Percentiles rank a stretch among this genome's conserved stretches.
These are phyloP conservation scores for Flaveria linearis DNA, from an alignment of 129 eudicot genomes.

Conservation along the genomic window DNA sequence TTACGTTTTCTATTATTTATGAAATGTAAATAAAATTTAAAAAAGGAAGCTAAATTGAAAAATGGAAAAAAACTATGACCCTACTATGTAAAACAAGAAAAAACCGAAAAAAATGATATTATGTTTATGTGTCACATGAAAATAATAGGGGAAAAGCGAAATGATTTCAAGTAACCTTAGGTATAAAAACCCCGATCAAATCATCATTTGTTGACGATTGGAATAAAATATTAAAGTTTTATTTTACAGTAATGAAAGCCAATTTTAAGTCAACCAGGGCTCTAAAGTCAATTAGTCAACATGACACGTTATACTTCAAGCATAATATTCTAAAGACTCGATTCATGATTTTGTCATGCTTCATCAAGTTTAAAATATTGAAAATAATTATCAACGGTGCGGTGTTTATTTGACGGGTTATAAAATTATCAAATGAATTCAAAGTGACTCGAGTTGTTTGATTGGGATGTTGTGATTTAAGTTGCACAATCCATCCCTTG, in stretches of 20 bases:
- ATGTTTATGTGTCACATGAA: too few relatives aligned
- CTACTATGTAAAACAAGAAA: too few relatives aligned
- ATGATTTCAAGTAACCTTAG: too few relatives aligned
- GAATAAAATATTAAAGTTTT: neutral
- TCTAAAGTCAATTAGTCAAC: constrained; percentile 18
- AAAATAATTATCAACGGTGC: neutral
- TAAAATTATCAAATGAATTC: neutral
- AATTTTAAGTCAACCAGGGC: constrained; percentile 22
- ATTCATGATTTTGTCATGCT: constrained; percentile 13
- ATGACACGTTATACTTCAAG: neutral
- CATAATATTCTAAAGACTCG: neutral
- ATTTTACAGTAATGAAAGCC: neutral
- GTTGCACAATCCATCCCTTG: neutral
- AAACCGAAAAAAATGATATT: too few relatives aligned
- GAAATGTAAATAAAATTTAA: too few relatives aligned
- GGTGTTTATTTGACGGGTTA: constrained; percentile 4
- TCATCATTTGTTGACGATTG: too few relatives aligned
- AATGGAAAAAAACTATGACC: too few relatives aligned
- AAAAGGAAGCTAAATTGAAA: too few relatives aligned
- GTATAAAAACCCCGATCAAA: too few relatives aligned
- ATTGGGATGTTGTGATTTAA: neutral
- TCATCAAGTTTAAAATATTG: neutral
- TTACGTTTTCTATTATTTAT: too few relatives aligned
- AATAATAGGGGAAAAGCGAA: too few relatives aligned
- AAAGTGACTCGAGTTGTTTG: neutral